A percentile compares a stretch with the other conserved stretches of the same genome.
phyloP scores from a whole-genome alignment of 2,329 filamentous ascomycete species.

The Talaromyces funiculosus region DNA sequence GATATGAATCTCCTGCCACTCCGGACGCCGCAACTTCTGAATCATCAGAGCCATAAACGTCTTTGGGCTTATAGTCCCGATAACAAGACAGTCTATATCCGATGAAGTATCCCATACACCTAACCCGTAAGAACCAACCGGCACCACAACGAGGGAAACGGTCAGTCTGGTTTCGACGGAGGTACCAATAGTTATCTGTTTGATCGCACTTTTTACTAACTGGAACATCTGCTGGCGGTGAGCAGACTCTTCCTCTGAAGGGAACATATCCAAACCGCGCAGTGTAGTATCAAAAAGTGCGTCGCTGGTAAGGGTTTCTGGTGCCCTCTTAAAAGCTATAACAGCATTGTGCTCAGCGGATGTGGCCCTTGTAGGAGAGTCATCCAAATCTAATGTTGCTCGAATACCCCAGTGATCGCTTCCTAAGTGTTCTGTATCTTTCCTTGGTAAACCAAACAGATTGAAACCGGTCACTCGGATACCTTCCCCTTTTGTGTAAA shows the following conservation, averaged over 20 bases:
- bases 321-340: constrained; percentile 2
- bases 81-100: constrained; percentile 61
- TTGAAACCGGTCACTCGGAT: constrained; percentile 46
- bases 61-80: constrained; percentile 56
- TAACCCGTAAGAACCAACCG: constrained; percentile 62
- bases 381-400: not conserved
- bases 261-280: constrained; percentile 1
- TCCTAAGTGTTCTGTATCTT: not conserved
- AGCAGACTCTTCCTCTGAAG: not conserved
- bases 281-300: not conserved
- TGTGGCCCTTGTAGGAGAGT: not conserved
- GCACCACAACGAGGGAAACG: constrained; percentile 47
- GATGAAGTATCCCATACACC: constrained; percentile 57
- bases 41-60: constrained; percentile 57
- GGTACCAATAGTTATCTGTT: constrained; percentile 22
- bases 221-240: constrained; percentile 9
- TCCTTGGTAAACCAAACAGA: constrained; percentile 45
- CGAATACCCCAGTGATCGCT: constrained; percentile 1
- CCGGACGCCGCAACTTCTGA: constrained; percentile 49
- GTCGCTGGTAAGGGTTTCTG: constrained; percentile 13
- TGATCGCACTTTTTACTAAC: not conserved
- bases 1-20: constrained; percentile 43
- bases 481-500: constrained; percentile 47
- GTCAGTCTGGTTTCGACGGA: constrained; percentile 15
- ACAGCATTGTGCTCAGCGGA: not conserved